Base-by-base conservation (phyloP, 116 monocot genomes). In the Papilionanthe hybrid region DNA sequence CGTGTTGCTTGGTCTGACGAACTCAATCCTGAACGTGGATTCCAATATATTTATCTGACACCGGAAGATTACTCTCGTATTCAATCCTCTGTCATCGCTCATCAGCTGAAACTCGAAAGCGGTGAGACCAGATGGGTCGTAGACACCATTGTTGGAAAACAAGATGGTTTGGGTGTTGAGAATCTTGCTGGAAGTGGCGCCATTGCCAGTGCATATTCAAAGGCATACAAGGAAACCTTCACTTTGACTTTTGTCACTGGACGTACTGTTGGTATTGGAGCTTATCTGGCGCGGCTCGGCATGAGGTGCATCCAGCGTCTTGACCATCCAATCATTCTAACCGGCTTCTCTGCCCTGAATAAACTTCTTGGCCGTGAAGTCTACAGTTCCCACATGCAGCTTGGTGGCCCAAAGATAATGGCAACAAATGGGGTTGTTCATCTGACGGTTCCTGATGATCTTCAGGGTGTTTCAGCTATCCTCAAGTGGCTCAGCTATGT, bases 361-460 rank as follows among this genome's bases (percentile, higher is more conserved):
- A 99, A 99, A 71, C 99, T 99, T 79, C 89, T 99, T 53, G 95
- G 99, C 1, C 84, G 99, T 9, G 99, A 99, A 76, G 91, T 99
- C n/a, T 99, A 99, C 81, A 99, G 99, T 78, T 99, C 99, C 18
- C 99, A 99, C 68, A 99, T 99, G 99, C 99, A 99, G 82, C 81
- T 99, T 9, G 99, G 99, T 78, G 99, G 99, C 15, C 99, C 99
- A 18, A 99, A 99, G 72, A 94, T 99, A 23, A 99, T 99, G 99
- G 99, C 93, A 11, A 99, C 99, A 28, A 99, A 99, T 84, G 99
- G 99, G 9, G 99, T 99, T 43, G 88, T 91, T 80, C 99, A 99
- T 85, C 84, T 95, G 19, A 99, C 93, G 13, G 99, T 99, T 20
- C 85, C 93, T 32, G 99, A 99, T 82, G 99, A 99, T 88, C 90